Evolutionary conservation across 495 filamentous ascomycete species (phyloP).

Genomic region (Baudoinia panamericana): DNA sequence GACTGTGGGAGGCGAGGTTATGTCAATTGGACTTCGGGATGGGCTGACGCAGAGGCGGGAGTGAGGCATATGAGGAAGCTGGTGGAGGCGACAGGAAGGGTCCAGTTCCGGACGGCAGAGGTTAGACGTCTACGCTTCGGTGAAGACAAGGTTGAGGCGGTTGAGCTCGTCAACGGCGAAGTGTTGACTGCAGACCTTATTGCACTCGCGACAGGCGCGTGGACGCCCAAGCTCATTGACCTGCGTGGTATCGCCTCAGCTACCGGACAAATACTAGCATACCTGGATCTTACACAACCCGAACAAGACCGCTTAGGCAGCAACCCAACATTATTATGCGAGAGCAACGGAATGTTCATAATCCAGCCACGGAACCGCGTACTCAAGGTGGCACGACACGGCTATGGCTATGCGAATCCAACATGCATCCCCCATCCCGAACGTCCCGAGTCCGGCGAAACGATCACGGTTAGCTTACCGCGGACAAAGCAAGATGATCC

Average conservation of each 20-base stretch:
- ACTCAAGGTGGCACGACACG: slow-evolving; percentile 73
- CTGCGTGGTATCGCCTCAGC: slow-evolving; percentile 60
- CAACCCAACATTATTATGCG: slow-evolving; percentile 66
- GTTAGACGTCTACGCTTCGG: slow-evolving; percentile 38
- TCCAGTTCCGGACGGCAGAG: slow-evolving; percentile 50
- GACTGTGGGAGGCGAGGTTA: slow-evolving; percentile 57
- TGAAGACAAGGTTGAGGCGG: slow-evolving; percentile 35
- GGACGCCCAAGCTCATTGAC: slow-evolving; percentile 66
- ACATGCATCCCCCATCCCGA: slow-evolving; percentile 31
- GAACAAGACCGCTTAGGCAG: slow-evolving; percentile 51
- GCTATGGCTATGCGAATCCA: slow-evolving; percentile 70
- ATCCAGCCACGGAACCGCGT: slow-evolving; percentile 59
- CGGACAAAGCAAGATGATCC: slow-evolving; percentile 35
- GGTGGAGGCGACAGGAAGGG: slow-evolving; percentile 44
- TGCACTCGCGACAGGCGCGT: slow-evolving; percentile 74
- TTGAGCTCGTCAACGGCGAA: slow-evolving; percentile 38
- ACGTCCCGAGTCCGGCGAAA: slow-evolving; percentile 10
- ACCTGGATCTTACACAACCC: slow-evolving; percentile 53
- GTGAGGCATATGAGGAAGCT: slow-evolving; percentile 47
- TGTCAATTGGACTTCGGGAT: slow-evolving; percentile 65
- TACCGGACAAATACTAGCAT: slow-evolving; percentile 69
- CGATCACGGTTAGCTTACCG: slow-evolving; percentile 37
- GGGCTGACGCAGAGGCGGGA: slow-evolving; percentile 66
- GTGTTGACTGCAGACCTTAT: slow-evolving; percentile 55
- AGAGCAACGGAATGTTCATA: slow-evolving; percentile 68